Conservation (phyloP, 768 basidiomycete genomes). For the Mycena capillaripes region DNA sequence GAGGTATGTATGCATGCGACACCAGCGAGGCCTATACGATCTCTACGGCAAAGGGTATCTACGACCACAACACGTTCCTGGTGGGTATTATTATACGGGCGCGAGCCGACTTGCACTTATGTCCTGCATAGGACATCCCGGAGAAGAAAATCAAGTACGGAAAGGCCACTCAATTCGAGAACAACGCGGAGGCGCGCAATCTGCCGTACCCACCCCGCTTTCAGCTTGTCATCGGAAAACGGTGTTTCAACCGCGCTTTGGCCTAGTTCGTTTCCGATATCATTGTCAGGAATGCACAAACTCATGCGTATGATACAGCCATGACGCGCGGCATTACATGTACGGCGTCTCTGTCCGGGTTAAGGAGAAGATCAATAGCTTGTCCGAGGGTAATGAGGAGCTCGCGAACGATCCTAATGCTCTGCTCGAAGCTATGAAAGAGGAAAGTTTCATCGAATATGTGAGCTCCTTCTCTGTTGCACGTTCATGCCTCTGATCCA, state of each 20-base stretch:
- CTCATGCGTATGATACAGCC: slow-evolving; percentile 17
- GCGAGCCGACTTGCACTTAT: background rate
- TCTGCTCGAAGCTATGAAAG: slow-evolving; percentile 30
- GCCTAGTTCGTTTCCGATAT: slow-evolving; percentile 27
- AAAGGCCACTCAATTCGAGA: slow-evolving; percentile 29
- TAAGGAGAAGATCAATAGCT: slow-evolving; percentile 29
- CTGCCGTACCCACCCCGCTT: slow-evolving; percentile 34
- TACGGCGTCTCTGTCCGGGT: slow-evolving; percentile 24
- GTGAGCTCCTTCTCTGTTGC: slow-evolving; percentile 2
- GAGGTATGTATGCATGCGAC: slow-evolving; percentile 34
- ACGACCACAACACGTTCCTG: slow-evolving; percentile 34
- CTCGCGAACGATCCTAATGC: slow-evolving; percentile 29
- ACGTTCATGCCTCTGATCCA: background rate
- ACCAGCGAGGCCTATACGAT: slow-evolving; percentile 18
- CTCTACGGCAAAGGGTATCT: slow-evolving; percentile 32
- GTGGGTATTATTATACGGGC: background rate
- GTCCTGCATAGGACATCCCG: slow-evolving; percentile 1
- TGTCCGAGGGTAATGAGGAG: slow-evolving; percentile 28
- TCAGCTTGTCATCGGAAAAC: slow-evolving; percentile 24
- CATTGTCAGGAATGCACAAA: background rate
- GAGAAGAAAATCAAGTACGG: slow-evolving; percentile 35
- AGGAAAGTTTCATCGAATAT: slow-evolving; percentile 22
- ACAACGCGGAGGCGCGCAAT: slow-evolving; percentile 35
- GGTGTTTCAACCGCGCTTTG: slow-evolving; percentile 31
- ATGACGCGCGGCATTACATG: slow-evolving; percentile 35